A percentile compares a stretch with the other conserved stretches of the same genome.
These are phyloP conservation scores for Curvularia hawaiiensis DNA, from an alignment of 2,329 filamentous ascomycete genomes.

Conservation along the genomic window DNA sequence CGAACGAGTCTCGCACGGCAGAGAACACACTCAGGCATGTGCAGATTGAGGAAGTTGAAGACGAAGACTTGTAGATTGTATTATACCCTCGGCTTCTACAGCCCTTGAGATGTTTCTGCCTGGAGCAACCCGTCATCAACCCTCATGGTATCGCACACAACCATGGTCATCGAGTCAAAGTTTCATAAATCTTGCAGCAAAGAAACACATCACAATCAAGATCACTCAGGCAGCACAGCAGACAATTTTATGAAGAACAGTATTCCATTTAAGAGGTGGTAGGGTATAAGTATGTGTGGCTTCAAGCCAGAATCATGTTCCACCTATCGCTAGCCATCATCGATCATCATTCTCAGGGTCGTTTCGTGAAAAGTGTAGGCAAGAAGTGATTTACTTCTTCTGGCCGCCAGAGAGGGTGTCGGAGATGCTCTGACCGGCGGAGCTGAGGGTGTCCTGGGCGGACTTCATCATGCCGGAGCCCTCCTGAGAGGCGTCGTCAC, in stretches of 20 bases:
- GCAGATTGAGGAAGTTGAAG: slow-evolving; percentile 54
- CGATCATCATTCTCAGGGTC: slow-evolving; percentile 10
- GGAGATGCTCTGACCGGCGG: slow-evolving; percentile 47
- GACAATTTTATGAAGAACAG: slow-evolving; percentile 4
- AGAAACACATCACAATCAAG: background rate
- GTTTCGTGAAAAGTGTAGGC: slow-evolving; percentile 5
- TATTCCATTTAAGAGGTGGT: slow-evolving; percentile 20
- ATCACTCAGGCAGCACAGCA: slow-evolving; percentile 2
- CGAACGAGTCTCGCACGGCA: slow-evolving; percentile 41
- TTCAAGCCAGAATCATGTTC: slow-evolving; percentile 14
- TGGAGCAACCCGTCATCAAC: background rate
- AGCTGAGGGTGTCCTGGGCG: slow-evolving; percentile 50
- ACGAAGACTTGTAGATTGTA: slow-evolving; percentile 46
- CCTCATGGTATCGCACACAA: background rate
- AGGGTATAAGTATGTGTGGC: slow-evolving; percentile 26
- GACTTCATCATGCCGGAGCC: slow-evolving; percentile 48
- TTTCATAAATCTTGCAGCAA: no score
- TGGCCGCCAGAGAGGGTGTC: slow-evolving; percentile 46
- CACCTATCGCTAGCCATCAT: slow-evolving; percentile 9
- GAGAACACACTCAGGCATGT: slow-evolving; percentile 47
- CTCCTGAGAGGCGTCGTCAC: slow-evolving; percentile 49
- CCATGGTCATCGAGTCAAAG: background rate
- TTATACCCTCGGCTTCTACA: background rate
- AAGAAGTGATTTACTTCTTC: slow-evolving; percentile 41
- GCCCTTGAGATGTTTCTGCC: background rate